These are phyloP conservation scores for Verbascum thapsus DNA, from an alignment of 257 asterid species.

Conservation along the genomic window DNA sequence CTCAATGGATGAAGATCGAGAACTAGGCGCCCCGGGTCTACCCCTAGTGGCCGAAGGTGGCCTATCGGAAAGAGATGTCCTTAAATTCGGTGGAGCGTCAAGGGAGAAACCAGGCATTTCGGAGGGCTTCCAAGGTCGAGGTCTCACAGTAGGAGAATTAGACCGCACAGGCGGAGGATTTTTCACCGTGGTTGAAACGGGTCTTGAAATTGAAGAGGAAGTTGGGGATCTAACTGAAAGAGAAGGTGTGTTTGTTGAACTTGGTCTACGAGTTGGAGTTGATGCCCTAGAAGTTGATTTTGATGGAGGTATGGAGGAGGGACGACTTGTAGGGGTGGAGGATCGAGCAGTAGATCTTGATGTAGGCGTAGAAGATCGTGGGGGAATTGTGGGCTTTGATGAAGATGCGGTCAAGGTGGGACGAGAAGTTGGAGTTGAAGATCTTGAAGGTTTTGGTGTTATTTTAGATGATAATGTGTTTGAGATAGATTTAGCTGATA, in stretches of 20 bases:
- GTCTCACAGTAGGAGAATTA: slow-evolving; percentile 80
- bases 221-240: slow-evolving; percentile 48
- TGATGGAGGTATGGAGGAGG: slow-evolving; percentile 61
- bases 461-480: slow-evolving; percentile 49
- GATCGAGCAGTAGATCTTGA: slow-evolving; percentile 72
- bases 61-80: slow-evolving; percentile 85
- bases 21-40: slow-evolving; percentile 87
- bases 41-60: slow-evolving; percentile 94
- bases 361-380: slow-evolving; percentile 93
- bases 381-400: slow-evolving; percentile 59
- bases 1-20: slow-evolving; percentile 86
- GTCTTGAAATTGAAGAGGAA: slow-evolving; percentile 49
- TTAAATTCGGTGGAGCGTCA: slow-evolving; percentile 87
- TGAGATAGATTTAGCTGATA: slow-evolving; percentile 49
- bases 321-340: slow-evolving; percentile 75
- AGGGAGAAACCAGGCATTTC: slow-evolving; percentile 98
- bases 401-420: slow-evolving; percentile 53
- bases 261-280: slow-evolving; percentile 82
- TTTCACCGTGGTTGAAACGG: slow-evolving; percentile 44
- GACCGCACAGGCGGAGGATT: slow-evolving; percentile 62
- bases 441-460: slow-evolving; percentile 72
- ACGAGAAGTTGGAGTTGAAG: slow-evolving; percentile 84
- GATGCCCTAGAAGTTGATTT: slow-evolving; percentile 76
- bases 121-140: slow-evolving; percentile 91
- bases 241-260: slow-evolving; percentile 41